Base-by-base conservation (phyloP, 2,329 filamentous ascomycete genomes). In the Colletotrichum sp. region DNA sequence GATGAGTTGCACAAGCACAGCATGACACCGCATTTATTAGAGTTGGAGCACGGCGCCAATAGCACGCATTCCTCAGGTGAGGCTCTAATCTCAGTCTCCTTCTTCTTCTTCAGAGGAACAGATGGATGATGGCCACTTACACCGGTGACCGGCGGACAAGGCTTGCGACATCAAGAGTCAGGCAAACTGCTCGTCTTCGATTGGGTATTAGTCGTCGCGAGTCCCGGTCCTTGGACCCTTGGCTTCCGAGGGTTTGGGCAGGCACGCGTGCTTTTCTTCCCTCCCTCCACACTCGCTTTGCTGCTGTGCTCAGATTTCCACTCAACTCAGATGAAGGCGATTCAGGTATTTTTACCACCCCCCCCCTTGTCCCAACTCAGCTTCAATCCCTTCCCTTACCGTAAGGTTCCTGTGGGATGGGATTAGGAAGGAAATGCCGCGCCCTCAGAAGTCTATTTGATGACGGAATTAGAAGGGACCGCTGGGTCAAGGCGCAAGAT, bases 401-500 rank as follows among this genome's bases (percentile, higher is more conserved):
- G 26, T 48, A 30, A 65, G 30, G 16, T 52, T 30, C 34, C 24
- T 63, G 3, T 21, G 34, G 36, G 62, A 66, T 48, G 43, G 43
- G 18, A 21, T 21, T 21, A 34, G 30, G 36, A 21, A 65, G 21
- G 24, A 36, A 56, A 21, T 64, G 34, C 71, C 59, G 66, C 55
- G 43, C n/a, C 12, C 21, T 21, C 43, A 24, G 24, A 71, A 74
- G 68, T 74, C 55, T 71, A 74, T 66, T 62, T 62, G 52, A 74
- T 71, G 68, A 74, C 72, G 72, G 68, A 74, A 74, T 66, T 71
- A 61, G 34, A 62, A 68, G 65, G 65, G 52, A 43, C 34, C 52
- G 52, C 52, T 26, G 52, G 65, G 52, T 38, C 52, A 68, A 52
- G 65, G 65, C 58, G 56, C 67, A 67, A 36, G 43, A 21, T 68